Evolutionary conservation across 1,139 yeast genomes (phyloP), one percentile per base, ranked within the genome.

Genomic region (Geotrichum candidum): DNA sequence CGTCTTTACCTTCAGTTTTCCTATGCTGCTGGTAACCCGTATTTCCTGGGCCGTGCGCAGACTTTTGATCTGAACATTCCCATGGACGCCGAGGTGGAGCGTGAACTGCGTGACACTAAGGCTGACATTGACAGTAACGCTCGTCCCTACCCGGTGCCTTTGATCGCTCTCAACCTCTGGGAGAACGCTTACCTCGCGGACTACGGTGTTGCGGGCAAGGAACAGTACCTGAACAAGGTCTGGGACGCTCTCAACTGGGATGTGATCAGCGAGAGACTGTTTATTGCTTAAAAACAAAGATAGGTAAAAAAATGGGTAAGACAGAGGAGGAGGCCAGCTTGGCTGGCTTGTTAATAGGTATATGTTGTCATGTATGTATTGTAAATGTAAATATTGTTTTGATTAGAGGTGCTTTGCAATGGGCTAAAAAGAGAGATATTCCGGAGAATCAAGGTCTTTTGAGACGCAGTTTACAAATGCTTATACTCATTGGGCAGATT

Each of bases 11-110:
- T 91, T 41, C 71, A 88, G 63, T 79, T 84, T 60, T 81, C 91
- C 68, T 84, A 88, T 74, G 76, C 90, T 72, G 94, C 95, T 66
- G 99, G 99, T 58, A 84, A 97, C 1, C 98, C 99, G 31, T 90
- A 89, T 73, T 84, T 84, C 69, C 85, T 83, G 72, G 86, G 88
- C 52, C 85, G 92, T 68, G 83, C 86, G 70, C 96, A 90, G 76
- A 74, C 82, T 3, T 75, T 86, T 57, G 97, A 92, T 73, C 78
- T 94, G 70, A 90, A 88, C 73, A 86, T 88, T 15, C 85, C 89
- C 13, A 80, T 88, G 46, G 83, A 81, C 63, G 82, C 82, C 64
- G 74, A 72, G 61, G 68, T 66, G 31, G 58, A 63, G 35, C 68
- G 65, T 25, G 66, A 69, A 18, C 76, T 86, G 68, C 76, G 78